These are phyloP conservation scores for Annona cherimola DNA, from an alignment of 164 flowering plant species.

Conservation along the genomic window DNA sequence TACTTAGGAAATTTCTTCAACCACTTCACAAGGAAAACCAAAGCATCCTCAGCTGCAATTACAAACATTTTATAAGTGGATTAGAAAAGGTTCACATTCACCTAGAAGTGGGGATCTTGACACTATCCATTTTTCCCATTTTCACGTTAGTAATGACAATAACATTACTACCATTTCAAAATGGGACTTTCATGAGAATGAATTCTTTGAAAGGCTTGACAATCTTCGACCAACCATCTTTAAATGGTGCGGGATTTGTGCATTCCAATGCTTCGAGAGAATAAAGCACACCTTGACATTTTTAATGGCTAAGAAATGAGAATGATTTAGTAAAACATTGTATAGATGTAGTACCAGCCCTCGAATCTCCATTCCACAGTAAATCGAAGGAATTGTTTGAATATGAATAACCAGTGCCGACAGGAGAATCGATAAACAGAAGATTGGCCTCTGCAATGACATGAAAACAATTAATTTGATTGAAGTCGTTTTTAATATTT, in stretches of 20 bases:
- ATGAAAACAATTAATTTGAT: neutral
- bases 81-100: no score
- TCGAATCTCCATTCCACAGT: slow-evolving; percentile 57
- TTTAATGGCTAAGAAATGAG: neutral
- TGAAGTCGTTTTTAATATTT: neutral
- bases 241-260: neutral
- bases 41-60: slow-evolving; percentile 60
- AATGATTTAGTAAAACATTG: neutral
- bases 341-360: slow-evolving; percentile 47
- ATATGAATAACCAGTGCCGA: slow-evolving; percentile 88
- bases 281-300: no score
- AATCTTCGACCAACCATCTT: no score
- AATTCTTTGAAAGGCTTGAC: no score
- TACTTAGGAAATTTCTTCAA: slow-evolving; percentile 78
- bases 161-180: no score
- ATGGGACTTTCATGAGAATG: no score
- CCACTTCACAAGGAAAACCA: slow-evolving; percentile 62
- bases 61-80: neutral
- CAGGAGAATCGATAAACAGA: slow-evolving; percentile 79
- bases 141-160: no score
- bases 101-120: no score
- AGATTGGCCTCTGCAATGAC: slow-evolving; percentile 69
- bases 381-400: slow-evolving; percentile 62
- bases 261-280: no score
- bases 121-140: no score